Evolutionary conservation across 2,329 filamentous ascomycete species (phyloP).

Genomic region (Thermoascus crustaceus): DNA sequence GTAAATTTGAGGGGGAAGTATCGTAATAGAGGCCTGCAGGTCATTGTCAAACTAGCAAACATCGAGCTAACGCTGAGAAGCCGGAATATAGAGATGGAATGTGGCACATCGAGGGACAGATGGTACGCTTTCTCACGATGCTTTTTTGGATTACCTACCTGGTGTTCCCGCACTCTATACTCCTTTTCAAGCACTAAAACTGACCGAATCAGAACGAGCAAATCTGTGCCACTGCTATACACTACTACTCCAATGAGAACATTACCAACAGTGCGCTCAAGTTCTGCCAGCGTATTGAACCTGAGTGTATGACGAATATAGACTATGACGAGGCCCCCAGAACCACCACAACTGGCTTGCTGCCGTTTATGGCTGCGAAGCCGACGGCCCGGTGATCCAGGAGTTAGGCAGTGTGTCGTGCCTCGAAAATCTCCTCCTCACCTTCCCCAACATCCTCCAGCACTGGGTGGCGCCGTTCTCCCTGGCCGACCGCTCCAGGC

Average conservation of each 20-base stretch:
- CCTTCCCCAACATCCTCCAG: conserved; percentile 16
- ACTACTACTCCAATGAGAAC: conserved; percentile 58
- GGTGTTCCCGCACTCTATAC: no score
- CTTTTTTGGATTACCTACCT: background rate
- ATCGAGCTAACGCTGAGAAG: conserved; percentile 51
- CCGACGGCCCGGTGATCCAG: conserved; percentile 6
- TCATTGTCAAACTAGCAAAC: conserved; percentile 57
- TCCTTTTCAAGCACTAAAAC: no score
- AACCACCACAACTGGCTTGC: conserved; percentile 8
- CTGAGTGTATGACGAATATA: conserved; percentile 24
- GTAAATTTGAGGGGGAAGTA: conserved; percentile 21
- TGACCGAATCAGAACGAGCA: conserved; percentile 45
- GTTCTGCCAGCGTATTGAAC: conserved; percentile 38
- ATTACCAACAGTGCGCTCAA: conserved; percentile 46
- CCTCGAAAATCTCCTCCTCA: conserved; percentile 12
- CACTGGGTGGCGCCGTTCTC: conserved; percentile 15
- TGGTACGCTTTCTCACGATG: conserved; percentile 13
- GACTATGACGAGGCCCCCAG: background rate
- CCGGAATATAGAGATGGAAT: conserved; percentile 41
- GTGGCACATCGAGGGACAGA: conserved; percentile 38
- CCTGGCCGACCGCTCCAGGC: conserved; percentile 13
- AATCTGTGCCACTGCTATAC: conserved; percentile 56
- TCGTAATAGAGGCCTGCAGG: conserved; percentile 40
- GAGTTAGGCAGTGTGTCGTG: conserved; percentile 10
- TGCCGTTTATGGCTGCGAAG: conserved; percentile 7